Base-by-base conservation (phyloP, 2,329 filamentous ascomycete genomes). In the Scopulariopsis brevicaulis region DNA sequence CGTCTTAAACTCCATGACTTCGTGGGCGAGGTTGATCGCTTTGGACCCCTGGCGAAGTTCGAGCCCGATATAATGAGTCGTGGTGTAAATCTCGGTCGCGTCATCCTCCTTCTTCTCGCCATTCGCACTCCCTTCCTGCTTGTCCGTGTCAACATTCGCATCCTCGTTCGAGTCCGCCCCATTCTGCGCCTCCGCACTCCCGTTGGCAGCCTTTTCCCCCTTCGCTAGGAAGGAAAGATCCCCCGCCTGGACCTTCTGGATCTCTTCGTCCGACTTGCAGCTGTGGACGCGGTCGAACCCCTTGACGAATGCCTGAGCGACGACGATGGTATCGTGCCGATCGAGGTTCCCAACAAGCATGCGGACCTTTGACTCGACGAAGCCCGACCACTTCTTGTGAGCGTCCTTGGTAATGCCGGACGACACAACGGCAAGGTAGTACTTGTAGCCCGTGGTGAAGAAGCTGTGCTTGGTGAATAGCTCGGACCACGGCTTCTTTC, bases 281-380 rank as follows among this genome's bases (percentile, higher is more conserved):
- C 78, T 77, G 71, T 97, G 92, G 3, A 84, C 78, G 61, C 94
- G 84, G 64, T 96, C 89, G 68, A 95, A 96, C 3, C 89, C 90
- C 70, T 97, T 96, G 65, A 90, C 93, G 77, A 92, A 99, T 0
- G 92, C 89, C 64, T 94, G 90, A 1, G 94, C 92, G 25, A 96
- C 76, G 40, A 85, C 84, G 63, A 97, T 90, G 18, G 86, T 87
- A 51, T 82, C 77, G 64, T 94, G 90, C 58, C 85, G 81, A 67
- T 97, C 94, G 48, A 97, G 79, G 53, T 86, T 87, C 62, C 86
- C 83, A 18, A 96, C 90, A 18, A 99, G 79, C 64, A 93, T 80
- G 64, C 94, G 85, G 50, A 97, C 84, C 71, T 95, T 96, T 18
- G 94, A 96, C 71, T 97, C 90, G 4, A 99, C 90, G 56, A 93